Evolutionary conservation across 176 grass and related monocot genomes (phyloP).

Genomic region (Musa schizocarpa): DNA sequence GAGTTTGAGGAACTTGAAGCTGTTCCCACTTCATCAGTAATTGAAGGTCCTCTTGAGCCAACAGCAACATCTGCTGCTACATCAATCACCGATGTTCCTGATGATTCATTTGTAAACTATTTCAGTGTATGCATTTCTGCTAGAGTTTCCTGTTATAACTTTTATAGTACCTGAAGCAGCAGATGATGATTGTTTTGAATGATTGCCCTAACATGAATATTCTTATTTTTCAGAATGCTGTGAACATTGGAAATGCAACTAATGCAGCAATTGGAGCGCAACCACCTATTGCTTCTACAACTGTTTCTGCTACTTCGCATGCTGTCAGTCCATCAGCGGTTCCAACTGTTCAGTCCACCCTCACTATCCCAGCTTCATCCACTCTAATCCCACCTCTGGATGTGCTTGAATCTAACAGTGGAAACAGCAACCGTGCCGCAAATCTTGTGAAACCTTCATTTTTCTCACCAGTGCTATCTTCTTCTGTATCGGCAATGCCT

Average conservation of each 20-base stretch:
- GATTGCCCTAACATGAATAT: neutral
- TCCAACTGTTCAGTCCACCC: conserved; percentile 4
- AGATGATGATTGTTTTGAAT: neutral
- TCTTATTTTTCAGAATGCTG: conserved; percentile 3
- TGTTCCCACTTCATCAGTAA: conserved; percentile 15
- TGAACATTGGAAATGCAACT: conserved; percentile 16
- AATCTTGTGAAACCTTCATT: conserved; percentile 22
- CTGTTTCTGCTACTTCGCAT: neutral
- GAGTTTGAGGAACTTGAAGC: conserved; percentile 21
- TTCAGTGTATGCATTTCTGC: conserved; percentile 11
- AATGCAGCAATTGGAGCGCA: conserved; percentile 2
- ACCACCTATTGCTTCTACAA: neutral
- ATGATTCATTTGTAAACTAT: conserved; percentile 21
- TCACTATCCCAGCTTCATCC: conserved; percentile 8
- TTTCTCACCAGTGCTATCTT: neutral
- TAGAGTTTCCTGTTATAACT: neutral
- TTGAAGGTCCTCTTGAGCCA: conserved; percentile 16
- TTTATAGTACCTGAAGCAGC: neutral
- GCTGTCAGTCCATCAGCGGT: conserved; percentile 3
- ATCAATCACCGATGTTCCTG: conserved; percentile 8
- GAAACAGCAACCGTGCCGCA: neutral
- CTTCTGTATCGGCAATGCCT: neutral
- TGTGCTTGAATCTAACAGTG: conserved; percentile 3
- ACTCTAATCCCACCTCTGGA: neutral
- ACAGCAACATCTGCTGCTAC: conserved; percentile 3